Percentiles rank a stretch among this genome's conserved stretches.
phyloP scores from a whole-genome alignment of 805 yeast genomes.

The Sugiyamaella valdiviana region DNA sequence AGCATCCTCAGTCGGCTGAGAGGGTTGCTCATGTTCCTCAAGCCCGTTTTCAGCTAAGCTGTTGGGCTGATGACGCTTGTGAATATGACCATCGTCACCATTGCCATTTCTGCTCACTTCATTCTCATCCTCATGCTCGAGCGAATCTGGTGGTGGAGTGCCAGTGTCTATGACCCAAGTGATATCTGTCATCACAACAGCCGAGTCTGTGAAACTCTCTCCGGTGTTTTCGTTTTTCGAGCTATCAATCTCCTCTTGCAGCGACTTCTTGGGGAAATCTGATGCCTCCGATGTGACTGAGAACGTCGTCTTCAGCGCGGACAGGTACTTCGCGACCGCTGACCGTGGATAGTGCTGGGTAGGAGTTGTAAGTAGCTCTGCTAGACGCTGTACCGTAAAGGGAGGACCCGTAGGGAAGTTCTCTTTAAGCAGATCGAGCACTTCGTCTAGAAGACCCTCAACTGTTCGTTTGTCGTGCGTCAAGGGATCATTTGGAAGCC shows the following conservation, averaged over 20 bases:
- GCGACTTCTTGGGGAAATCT: conserved; percentile 21
- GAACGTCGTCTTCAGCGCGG: conserved; percentile 25
- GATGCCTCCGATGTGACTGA: conserved; percentile 20
- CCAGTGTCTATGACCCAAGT: conserved; percentile 26
- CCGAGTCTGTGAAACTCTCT: conserved; percentile 21
- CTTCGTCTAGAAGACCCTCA: conserved; percentile 6
- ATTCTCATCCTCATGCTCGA: not conserved
- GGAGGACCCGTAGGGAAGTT: conserved; percentile 31
- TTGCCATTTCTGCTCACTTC: not conserved
- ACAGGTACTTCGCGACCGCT: conserved; percentile 24
- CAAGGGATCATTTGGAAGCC: conserved; percentile 18
- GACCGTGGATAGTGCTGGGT: conserved; percentile 19
- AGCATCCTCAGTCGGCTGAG: too few relatives aligned
- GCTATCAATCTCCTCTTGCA: conserved; percentile 17
- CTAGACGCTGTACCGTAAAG: conserved; percentile 34
- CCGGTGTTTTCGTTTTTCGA: conserved; percentile 11
- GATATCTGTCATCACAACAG: conserved; percentile 21
- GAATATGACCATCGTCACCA: not conserved
- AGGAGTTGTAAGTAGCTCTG: conserved; percentile 31
- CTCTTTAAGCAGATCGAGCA: conserved; percentile 11
- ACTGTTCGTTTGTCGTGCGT: conserved; percentile 15
- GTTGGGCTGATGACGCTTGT: too few relatives aligned
- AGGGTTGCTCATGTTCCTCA: too few relatives aligned
- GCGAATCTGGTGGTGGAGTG: conserved; percentile 2
- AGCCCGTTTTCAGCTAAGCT: too few relatives aligned